phyloP scores from a whole-genome alignment of 257 asterid species.

The Pogostemon cablin region DNA sequence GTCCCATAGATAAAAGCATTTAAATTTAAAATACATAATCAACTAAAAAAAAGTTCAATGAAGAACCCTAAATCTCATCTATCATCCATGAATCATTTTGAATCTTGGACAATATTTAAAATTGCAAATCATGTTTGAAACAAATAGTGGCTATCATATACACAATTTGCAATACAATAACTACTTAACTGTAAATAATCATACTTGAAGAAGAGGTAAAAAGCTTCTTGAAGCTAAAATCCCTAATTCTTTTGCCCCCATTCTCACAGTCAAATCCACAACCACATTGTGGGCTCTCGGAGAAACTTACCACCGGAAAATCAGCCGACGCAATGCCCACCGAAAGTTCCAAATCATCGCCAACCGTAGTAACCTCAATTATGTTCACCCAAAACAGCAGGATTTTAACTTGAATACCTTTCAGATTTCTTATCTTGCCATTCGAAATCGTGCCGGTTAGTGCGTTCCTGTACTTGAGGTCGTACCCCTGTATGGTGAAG shows the following conservation, averaged over 20 bases:
- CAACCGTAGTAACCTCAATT: constrained; percentile 52
- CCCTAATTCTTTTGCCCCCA: constrained; percentile 1
- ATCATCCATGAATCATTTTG: no score
- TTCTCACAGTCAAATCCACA: constrained; percentile 60
- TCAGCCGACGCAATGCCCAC: constrained; percentile 71
- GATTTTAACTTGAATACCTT: constrained; percentile 71
- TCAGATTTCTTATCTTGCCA: constrained; percentile 42
- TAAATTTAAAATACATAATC: no score
- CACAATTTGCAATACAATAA: not conserved
- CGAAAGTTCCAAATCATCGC: constrained; percentile 53
- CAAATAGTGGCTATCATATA: not conserved
- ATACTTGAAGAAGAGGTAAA: constrained; percentile 23
- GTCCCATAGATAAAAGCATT: no score
- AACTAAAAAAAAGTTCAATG: no score
- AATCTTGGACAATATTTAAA: no score
- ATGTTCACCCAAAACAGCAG: constrained; percentile 67
- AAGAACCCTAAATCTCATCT: no score
- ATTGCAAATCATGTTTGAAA: not conserved
- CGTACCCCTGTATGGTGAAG: constrained; percentile 60
- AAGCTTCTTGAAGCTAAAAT: constrained; percentile 22
- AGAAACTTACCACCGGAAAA: constrained; percentile 54
- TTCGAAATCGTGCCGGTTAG: constrained; percentile 60
- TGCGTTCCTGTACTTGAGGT: constrained; percentile 57
- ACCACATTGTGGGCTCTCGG: constrained; percentile 80
- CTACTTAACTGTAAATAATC: constrained; percentile 24